Evolutionary conservation across 2,329 filamentous ascomycete species (phyloP), one percentile per base, ranked within the genome.

Genomic region (Colletotrichum lupini): DNA sequence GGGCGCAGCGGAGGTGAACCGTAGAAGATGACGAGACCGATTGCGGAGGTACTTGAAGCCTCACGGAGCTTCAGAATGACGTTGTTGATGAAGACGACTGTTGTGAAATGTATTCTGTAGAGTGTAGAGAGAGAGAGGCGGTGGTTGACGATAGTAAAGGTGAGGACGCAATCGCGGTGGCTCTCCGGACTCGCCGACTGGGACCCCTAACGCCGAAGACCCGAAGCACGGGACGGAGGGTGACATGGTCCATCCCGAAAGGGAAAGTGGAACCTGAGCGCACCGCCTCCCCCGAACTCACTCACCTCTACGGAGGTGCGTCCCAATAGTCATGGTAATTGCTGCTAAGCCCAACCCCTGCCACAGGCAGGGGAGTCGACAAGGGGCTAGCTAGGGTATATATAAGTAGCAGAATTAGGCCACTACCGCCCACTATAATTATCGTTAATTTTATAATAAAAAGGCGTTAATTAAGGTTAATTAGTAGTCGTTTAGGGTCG

Each of bases 211-310:
- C 56, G 57, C 68, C 57, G 68, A 72, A 61, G 52, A 53, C 16
- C 49, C 55, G 64, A 67, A 22, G 6, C n/a, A 24, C 46, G 22
- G n/a, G 46, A 35, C 12, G 26, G 42, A n/a, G 16, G 19, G 42
- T n/a, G 19, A n/a, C 42, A 49, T n/a, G 19, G 42, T n/a, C 42
- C 19, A 49, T 49, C 42, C 42, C 42, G 42, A 49, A 49, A n/a
- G 42, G 11, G 37, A 19, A 16, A 53, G 59, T 52, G 52, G 58
- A 19, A 55, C 69, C 70, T n/a, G n/a, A 49, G 70, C 26, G 70
- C 70, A 69, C 70, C 55, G 70, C 66, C 66, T 64, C 70, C 59
- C 55, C 57, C 57, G 65, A 37, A 42, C 64, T 35, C 37, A 49
- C 42, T 46, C 42, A 49, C 19, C 7, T 49, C 9, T 19, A 49